Percentiles rank a stretch among this genome's conserved stretches.
Evolutionary conservation across 371 early-diverging fungal genomes (phyloP).

Genomic region (Apophysomyces trapeziformis): DNA sequence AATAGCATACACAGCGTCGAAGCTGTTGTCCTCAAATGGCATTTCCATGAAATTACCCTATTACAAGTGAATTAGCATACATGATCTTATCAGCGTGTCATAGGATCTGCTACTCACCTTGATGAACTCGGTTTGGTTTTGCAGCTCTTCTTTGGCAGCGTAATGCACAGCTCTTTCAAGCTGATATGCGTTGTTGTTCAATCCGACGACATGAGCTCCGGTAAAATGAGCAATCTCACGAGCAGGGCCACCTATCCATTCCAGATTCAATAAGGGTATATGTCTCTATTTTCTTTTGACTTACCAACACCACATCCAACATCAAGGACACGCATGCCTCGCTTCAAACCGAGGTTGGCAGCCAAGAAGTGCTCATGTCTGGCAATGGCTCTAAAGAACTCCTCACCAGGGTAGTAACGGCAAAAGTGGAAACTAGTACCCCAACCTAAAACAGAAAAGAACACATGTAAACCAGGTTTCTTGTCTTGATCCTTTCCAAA

Average conservation of each 20-base stretch:
- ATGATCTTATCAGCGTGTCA: neutral
- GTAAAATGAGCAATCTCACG: slow-evolving; percentile 90
- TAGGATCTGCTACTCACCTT: slow-evolving; percentile 41
- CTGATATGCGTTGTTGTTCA: slow-evolving; percentile 97
- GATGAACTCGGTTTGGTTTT: slow-evolving; percentile 63
- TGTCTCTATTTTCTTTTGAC: slow-evolving; percentile 10
- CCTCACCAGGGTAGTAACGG: slow-evolving; percentile 77
- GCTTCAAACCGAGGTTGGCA: slow-evolving; percentile 69
- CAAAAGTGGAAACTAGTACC: slow-evolving; percentile 92
- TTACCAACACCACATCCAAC: slow-evolving; percentile 90
- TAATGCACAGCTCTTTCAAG: slow-evolving; percentile 79
- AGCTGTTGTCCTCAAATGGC: slow-evolving; percentile 80
- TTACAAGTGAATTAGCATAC: neutral
- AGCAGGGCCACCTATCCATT: slow-evolving; percentile 77
- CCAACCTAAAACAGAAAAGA: slow-evolving; percentile 64
- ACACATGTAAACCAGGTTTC: neutral
- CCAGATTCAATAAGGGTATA: slow-evolving; percentile 5
- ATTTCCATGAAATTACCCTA: slow-evolving; percentile 93
- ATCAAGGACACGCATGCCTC: slow-evolving; percentile 78
- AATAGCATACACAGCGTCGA: slow-evolving; percentile 91
- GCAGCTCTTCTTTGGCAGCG: slow-evolving; percentile 68
- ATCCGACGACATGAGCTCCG: slow-evolving; percentile 87
- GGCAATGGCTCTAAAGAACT: slow-evolving; percentile 81
- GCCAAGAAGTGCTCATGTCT: slow-evolving; percentile 93
- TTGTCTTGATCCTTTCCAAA: neutral